Percentiles rank a stretch among this genome's conserved stretches.
Evolutionary conservation across 495 filamentous ascomycete genomes (phyloP).

Genomic region (Talaromyces adpressus): DNA sequence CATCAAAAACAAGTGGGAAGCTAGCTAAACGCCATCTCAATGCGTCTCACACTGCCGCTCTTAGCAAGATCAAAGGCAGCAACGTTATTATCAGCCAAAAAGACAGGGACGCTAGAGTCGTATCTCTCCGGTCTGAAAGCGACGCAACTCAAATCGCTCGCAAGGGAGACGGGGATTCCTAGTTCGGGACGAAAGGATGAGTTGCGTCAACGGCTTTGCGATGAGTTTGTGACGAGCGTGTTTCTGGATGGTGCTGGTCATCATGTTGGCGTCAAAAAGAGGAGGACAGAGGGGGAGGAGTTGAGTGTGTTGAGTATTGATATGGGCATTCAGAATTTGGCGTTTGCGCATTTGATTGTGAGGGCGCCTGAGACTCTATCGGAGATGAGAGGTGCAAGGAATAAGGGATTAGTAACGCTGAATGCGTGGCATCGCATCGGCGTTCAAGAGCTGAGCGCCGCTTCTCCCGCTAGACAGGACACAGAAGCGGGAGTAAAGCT

Average conservation of each 20-base stretch:
- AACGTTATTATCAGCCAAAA: background rate
- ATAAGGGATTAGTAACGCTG: conserved; percentile 9
- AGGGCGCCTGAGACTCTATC: background rate
- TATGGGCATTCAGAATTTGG: conserved; percentile 81
- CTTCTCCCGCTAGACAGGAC: background rate
- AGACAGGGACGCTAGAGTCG: conserved; percentile 9
- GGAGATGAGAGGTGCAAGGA: background rate
- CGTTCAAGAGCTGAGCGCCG: conserved; percentile 15
- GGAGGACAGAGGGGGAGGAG: background rate
- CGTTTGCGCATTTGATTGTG: conserved; percentile 45
- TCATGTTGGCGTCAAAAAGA: background rate
- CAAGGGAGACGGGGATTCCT: conserved; percentile 44
- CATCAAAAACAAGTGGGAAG: background rate
- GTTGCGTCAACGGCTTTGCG: conserved; percentile 20
- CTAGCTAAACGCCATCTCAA: background rate
- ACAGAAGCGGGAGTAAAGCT: conserved; percentile 7
- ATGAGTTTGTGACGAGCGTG: conserved; percentile 7
- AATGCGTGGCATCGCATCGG: conserved; percentile 32
- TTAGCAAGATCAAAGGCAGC: conserved; percentile 15
- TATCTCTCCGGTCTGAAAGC: conserved; percentile 34
- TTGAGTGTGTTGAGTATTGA: conserved; percentile 70
- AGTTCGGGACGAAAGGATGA: conserved; percentile 42
- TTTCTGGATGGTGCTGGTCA: background rate
- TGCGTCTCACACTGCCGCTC: conserved; percentile 1
- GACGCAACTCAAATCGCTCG: conserved; percentile 41